Base-by-base conservation (phyloP, 1,284 basidiomycete species). In the Ceratobasidium theobromae region DNA sequence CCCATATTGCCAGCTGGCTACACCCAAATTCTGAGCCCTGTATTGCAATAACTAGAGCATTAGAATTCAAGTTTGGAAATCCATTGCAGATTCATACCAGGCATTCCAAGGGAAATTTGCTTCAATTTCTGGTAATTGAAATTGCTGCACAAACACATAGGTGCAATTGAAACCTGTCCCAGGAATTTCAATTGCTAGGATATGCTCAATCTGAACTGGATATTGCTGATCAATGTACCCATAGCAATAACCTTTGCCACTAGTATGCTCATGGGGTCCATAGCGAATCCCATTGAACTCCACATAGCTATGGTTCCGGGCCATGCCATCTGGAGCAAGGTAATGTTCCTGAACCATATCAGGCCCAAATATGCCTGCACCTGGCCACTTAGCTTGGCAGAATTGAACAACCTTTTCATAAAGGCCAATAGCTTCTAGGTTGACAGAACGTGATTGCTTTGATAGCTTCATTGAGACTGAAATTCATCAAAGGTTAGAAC, bases 241-340 rank as follows among this genome's bases (percentile, higher is more conserved):
- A 23, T 64, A 64, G 30, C 48, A 64, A 53, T 52, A 60, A 6
- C 57, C 57, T 27, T 38, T 51, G 3, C 57, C 57, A 38, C 57
- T 60, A 4, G 30, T 60, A 35, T 60, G 57, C 21, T 35, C 9
- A 23, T 23, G 23, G 23, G 43, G 5, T 5, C 57, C 57, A 51
- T 49, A 51, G 1, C 21, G 57, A 16, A 60, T 40, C 2, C 45
- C 57, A 38, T 60, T 27, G 21, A 16, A 35, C 18, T 60, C 57
- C 6, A 60, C 57, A 38, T 60, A 60, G 57, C 57, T 60, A 35
- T 60, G 32, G 23, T 60, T 48, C 11, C 32, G 1, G 16, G 51
- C 57, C 43, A 49, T 49, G 1, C 57, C 57, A 3, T 27, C 1
- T 11, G 57, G 57, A 1, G 57, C 45, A 3, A 60, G 32, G 18